phyloP scores from a whole-genome alignment of 495 filamentous ascomycete species.

The Xylaria intraflava region DNA sequence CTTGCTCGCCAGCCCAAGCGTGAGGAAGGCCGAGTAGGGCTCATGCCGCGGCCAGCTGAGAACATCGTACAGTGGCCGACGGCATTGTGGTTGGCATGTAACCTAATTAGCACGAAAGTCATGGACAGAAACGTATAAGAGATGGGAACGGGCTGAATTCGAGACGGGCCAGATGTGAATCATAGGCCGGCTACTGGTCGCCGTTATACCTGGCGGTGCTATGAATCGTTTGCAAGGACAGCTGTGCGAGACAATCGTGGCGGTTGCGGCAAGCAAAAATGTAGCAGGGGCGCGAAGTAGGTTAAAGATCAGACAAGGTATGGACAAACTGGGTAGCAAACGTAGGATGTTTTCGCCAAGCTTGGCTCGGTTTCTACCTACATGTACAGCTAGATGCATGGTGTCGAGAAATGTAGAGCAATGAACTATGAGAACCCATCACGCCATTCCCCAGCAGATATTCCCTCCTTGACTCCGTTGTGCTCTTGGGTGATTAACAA shows the following conservation, averaged over 20 bases:
- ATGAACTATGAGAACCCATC: not conserved
- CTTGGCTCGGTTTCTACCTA: not conserved
- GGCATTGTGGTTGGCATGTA: too few species aligned
- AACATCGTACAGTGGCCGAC: too few species aligned
- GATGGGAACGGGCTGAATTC: too few species aligned
- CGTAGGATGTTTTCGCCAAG: not conserved
- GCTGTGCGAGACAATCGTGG: not conserved
- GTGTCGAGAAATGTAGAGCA: not conserved
- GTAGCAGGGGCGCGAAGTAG: not conserved
- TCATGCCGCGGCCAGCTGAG: too few species aligned
- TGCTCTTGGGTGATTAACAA: not conserved
- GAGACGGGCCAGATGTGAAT: too few species aligned
- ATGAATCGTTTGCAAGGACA: not conserved
- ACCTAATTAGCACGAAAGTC: too few species aligned
- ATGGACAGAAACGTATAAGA: too few species aligned
- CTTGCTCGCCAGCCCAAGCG: too few species aligned
- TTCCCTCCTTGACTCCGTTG: conserved; percentile 1
- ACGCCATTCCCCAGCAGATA: conserved; percentile 4
- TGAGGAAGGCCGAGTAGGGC: too few species aligned
- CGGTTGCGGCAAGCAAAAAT: not conserved
- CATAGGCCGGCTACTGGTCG: too few species aligned
- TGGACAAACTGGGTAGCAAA: not conserved
- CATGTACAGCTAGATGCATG: not conserved
- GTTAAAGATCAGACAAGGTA: not conserved
- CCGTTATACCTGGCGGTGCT: not conserved